Evolutionary conservation across 2,329 filamentous ascomycete species (phyloP).

Genomic region (Lasiodiplodia citricola): DNA sequence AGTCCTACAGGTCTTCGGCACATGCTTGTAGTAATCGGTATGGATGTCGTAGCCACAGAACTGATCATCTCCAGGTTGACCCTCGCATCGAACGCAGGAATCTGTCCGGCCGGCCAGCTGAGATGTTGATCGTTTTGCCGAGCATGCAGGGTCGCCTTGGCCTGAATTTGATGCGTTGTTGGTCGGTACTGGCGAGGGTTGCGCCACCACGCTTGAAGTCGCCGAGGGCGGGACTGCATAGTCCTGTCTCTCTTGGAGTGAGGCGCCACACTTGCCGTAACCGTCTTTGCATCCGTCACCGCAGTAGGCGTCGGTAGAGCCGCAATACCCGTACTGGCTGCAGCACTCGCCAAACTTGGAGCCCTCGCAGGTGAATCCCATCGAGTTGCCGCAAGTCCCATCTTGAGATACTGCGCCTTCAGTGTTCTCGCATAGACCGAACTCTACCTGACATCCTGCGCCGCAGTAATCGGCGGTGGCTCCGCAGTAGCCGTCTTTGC

Average conservation of each 20-base stretch:
- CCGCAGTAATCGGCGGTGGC: slow-evolving; percentile 31
- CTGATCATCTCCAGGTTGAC: slow-evolving; percentile 39
- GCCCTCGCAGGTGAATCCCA: slow-evolving; percentile 34
- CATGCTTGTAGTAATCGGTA: slow-evolving; percentile 44
- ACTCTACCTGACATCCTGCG: slow-evolving; percentile 32
- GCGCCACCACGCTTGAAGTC: slow-evolving; percentile 1
- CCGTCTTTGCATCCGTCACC: slow-evolving; percentile 20
- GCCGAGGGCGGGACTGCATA: background rate
- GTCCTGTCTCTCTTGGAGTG: background rate
- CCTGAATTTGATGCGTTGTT: background rate
- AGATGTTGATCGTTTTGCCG: background rate
- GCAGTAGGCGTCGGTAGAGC: slow-evolving; percentile 24
- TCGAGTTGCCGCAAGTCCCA: slow-evolving; percentile 31
- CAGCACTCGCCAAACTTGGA: slow-evolving; percentile 34
- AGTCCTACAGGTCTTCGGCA: slow-evolving; percentile 45
- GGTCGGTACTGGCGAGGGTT: background rate
- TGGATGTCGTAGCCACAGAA: slow-evolving; percentile 43
- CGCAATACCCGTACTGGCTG: slow-evolving; percentile 30
- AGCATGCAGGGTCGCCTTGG: background rate
- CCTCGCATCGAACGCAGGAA: slow-evolving; percentile 36
- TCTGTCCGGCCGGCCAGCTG: background rate
- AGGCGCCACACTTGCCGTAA: slow-evolving; percentile 22
- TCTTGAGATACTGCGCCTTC: slow-evolving; percentile 11
- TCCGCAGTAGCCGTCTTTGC: slow-evolving; percentile 32
- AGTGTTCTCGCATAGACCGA: slow-evolving; percentile 31